Evolutionary conservation across 2,329 filamentous ascomycete species (phyloP).

Genomic region (Aureobasidium sp.): DNA sequence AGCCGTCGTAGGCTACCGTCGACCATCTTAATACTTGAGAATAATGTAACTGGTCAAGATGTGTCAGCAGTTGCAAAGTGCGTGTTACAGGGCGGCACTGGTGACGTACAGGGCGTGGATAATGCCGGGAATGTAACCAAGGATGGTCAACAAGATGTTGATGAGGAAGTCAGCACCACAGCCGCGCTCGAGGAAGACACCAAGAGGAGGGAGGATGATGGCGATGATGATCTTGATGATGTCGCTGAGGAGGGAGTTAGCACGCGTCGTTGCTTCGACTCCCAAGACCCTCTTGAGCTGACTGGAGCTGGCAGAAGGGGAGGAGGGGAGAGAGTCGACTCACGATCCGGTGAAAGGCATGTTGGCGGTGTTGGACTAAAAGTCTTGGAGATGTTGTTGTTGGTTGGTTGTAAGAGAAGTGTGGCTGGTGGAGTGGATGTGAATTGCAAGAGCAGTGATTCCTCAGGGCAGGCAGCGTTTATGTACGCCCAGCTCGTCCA

Average conservation of each 20-base stretch:
- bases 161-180: slow-evolving; percentile 83
- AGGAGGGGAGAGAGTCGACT: slow-evolving; percentile 20
- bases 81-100: not conserved
- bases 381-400: not conserved
- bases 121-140: slow-evolving; percentile 58
- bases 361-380: slow-evolving; percentile 26
- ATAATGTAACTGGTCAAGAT: slow-evolving; percentile 62
- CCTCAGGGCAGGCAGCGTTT: slow-evolving; percentile 3
- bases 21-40: slow-evolving; percentile 63
- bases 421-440: not conserved
- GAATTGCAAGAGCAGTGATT: not conserved
- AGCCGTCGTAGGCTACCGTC: not conserved
- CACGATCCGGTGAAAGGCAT: slow-evolving; percentile 57
- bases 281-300: slow-evolving; percentile 1
- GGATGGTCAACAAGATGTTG: slow-evolving; percentile 81
- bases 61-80: slow-evolving; percentile 15
- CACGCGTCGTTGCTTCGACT: slow-evolving; percentile 19
- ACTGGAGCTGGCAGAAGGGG: slow-evolving; percentile 15
- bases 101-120: slow-evolving; percentile 75
- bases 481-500: not conserved
- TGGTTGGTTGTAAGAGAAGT: not conserved
- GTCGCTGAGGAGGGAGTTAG: slow-evolving; percentile 44
- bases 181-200: slow-evolving; percentile 90
- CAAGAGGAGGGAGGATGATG: slow-evolving; percentile 80
- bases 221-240: slow-evolving; percentile 81